Evolutionary conservation across 768 basidiomycete species (phyloP).

Genomic region (Clitopilus hobsonii): DNA sequence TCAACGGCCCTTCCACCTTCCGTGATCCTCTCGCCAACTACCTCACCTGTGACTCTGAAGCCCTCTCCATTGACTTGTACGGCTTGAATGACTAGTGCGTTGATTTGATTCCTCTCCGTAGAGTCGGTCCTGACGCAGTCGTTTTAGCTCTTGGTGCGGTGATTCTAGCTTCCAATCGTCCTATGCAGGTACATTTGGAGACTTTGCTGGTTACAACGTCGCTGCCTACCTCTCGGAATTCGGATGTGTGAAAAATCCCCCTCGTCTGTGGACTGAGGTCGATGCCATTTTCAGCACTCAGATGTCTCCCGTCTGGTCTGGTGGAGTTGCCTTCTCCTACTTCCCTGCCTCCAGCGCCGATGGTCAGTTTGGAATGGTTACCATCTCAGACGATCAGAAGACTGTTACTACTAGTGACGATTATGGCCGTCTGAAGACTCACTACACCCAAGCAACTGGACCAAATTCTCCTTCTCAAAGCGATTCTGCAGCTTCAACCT

Average conservation of each 20-base stretch:
- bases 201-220: conserved; percentile 65
- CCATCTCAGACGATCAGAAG: conserved; percentile 56
- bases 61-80: conserved; percentile 74
- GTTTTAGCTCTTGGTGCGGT: conserved; percentile 80
- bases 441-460: conserved; percentile 53
- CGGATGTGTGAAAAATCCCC: conserved; percentile 58
- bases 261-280: conserved; percentile 80
- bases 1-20: conserved; percentile 66
- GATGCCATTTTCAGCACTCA: conserved; percentile 63
- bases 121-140: too few relatives aligned
- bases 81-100: conserved; percentile 86
- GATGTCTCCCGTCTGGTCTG: conserved; percentile 81
- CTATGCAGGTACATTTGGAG: conserved; percentile 50
- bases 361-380: conserved; percentile 85
- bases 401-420: conserved; percentile 69
- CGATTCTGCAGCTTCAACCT: conserved; percentile 39
- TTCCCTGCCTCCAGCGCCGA: conserved; percentile 74
- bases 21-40: conserved; percentile 69
- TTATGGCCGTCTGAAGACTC: conserved; percentile 57
- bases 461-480: conserved; percentile 54
- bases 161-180: conserved; percentile 48
- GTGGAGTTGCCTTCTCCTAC: conserved; percentile 86
- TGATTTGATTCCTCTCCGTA: too few relatives aligned
- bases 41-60: conserved; percentile 71
- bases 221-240: conserved; percentile 90